Evolutionary conservation across 1,284 basidiomycete species (phyloP), one percentile per base, ranked within the genome.

Genomic region (Ceraceosorus guamensis): DNA sequence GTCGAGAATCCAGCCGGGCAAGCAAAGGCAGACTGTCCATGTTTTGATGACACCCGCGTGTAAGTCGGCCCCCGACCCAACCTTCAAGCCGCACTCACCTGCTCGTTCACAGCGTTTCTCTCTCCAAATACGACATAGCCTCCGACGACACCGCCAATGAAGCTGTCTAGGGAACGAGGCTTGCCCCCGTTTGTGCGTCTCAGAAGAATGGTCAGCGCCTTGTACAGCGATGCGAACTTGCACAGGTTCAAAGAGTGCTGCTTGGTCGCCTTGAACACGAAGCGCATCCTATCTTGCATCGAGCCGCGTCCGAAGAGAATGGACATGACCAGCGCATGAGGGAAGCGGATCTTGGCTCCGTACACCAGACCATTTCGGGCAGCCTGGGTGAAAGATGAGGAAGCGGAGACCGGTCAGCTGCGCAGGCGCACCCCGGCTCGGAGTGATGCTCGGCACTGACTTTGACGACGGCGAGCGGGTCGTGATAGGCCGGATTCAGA

Each of bases 291-390:
- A 11, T 84, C 76, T 67, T 80, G 54, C 8, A 62, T 60, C 31
- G 65, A 63, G 11, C 68, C 68, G 1, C 71, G 57, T 6, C 76
- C 75, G 73, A 98, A 98, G 32, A 98, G 81, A 60, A 96, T 83
- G n/a, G 91, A 87, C 93, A 98, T 98, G 56, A 98, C 87, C 31
- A 99, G 80, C 2, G 95, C 93, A 82, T 99, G 95, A n/a, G 95
- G 95, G 75, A 95, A 95, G 47, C 80, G 67, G 67, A 97, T 89
- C 81, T 97, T 96, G 71, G 87, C 87, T 50, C 89, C 90, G 79
- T 97, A 98, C 6, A 97, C 90, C 57, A 95, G 82, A 8, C 93
- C 93, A 78, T 96, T 97, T 34, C 93, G 84, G 34, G 90, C 89
- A 47, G 91, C 68, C 60, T 67, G 48, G 16, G 6, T 14, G 6